Percentiles rank a stretch among this genome's conserved stretches.
phyloP scores from a whole-genome alignment of 495 filamentous ascomycete genomes.

The Hypoxylon fuscum region DNA sequence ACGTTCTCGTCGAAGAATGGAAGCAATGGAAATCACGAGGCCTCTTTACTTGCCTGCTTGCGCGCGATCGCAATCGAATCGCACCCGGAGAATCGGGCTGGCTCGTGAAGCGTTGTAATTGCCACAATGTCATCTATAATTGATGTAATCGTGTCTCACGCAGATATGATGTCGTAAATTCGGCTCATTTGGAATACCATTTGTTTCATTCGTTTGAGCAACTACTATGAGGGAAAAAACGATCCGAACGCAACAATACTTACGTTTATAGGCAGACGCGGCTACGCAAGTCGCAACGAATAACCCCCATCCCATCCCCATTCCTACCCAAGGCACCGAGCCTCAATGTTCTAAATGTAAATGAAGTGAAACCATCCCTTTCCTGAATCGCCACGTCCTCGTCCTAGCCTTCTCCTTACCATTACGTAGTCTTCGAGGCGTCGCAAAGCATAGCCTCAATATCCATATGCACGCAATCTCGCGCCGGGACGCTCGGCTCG shows the following conservation, averaged over 20 bases:
- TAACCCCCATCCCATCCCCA: conserved; percentile 6
- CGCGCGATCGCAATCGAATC: conserved; percentile 7
- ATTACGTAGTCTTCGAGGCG: conserved; percentile 5
- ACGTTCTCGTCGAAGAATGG: conserved; percentile 7
- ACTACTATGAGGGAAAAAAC: conserved; percentile 1
- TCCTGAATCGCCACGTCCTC: no score
- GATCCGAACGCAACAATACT: background rate
- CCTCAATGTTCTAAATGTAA: no score
- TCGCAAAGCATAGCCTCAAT: conserved; percentile 19
- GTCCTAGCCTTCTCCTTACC: background rate
- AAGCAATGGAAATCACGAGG: conserved; percentile 18
- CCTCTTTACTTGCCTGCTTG: background rate
- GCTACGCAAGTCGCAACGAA: background rate
- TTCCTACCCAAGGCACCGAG: conserved; percentile 10
- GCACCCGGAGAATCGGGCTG: conserved; percentile 4
- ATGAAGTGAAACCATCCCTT: no score
- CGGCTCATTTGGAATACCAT: conserved; percentile 15
- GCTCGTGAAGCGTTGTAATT: conserved; percentile 11
- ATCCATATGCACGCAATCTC: conserved; percentile 7
- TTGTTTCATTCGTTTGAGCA: conserved; percentile 1
- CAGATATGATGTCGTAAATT: no score
- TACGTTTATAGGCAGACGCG: background rate
- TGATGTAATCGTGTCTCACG: no score
- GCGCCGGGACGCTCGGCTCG: conserved; percentile 18
- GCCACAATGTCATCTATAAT: no score